A percentile compares a stretch with the other conserved stretches of the same genome.
Conservation (phyloP, 306 rosid species). For the Vigna angularis region DNA sequence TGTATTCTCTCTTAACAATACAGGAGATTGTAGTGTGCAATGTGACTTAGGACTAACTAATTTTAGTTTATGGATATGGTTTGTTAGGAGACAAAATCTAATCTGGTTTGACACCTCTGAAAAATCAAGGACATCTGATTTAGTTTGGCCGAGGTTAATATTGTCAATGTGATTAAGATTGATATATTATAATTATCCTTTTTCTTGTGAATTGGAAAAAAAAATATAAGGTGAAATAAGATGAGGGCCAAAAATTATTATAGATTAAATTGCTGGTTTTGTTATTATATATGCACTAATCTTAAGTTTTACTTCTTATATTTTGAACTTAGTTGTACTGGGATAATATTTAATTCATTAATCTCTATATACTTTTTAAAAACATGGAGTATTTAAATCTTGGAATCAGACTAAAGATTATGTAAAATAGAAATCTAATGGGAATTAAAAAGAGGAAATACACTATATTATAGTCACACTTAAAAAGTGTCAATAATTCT, state of each 20-base stretch:
- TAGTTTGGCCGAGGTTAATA: background rate
- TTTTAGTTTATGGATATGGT: background rate
- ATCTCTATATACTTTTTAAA: no score
- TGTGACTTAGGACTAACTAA: background rate
- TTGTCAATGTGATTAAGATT: background rate
- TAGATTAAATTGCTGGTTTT: background rate
- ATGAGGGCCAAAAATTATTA: background rate
- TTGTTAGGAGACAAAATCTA: background rate
- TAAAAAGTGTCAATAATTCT: background rate
- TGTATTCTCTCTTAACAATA: background rate
- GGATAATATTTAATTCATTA: no score
- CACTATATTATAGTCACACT: background rate
- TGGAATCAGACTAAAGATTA: no score
- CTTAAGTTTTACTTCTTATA: no score
- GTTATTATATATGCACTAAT: background rate
- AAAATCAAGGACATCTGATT: background rate
- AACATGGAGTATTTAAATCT: no score
- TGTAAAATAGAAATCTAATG: no score
- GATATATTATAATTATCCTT: background rate
- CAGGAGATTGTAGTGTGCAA: background rate
- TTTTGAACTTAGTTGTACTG: no score
- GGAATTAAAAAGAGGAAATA: background rate
- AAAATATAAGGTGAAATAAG: background rate
- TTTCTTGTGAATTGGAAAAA: background rate
- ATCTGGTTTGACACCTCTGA: background rate